These are phyloP conservation scores for Psidium friedrichsthalianum DNA, from an alignment of 345 rosid species.

Conservation along the genomic window DNA sequence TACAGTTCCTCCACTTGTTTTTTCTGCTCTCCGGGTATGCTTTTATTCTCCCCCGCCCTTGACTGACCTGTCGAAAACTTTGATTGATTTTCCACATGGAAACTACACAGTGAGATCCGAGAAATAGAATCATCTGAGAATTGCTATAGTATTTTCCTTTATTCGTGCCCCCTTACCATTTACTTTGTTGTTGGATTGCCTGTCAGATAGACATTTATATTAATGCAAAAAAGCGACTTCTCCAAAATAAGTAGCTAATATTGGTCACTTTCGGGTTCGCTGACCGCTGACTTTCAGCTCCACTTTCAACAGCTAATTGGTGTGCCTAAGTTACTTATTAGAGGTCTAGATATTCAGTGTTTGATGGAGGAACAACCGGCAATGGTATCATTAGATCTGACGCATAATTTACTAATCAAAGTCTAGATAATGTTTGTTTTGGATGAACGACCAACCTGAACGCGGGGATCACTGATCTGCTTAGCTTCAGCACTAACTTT, in stretches of 20 bases:
- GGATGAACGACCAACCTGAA: not conserved
- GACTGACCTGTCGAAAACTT: not conserved
- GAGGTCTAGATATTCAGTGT: not conserved
- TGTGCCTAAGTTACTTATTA: not conserved
- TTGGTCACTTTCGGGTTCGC: not conserved
- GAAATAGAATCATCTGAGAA: not conserved
- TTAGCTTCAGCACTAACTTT: not conserved
- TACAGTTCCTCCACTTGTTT: constrained; percentile 66
- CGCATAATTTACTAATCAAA: not conserved
- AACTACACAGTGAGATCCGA: not conserved
- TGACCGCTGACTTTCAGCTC: not conserved
- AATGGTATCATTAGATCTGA: not conserved
- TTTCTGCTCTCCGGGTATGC: constrained; percentile 66
- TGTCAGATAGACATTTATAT: not conserved
- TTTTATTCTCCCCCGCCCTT: not conserved
- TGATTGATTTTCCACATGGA: not conserved
- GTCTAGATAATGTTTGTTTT: not conserved
- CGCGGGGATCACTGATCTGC: not conserved
- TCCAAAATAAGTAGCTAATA: not conserved
- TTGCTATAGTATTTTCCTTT: not conserved
- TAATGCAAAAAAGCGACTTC: not conserved
- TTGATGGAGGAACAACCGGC: not conserved
- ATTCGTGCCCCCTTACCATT: not conserved
- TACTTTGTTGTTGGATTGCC: not conserved
- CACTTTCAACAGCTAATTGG: not conserved